A percentile compares a stretch with the other conserved stretches of the same genome.
Conservation (phyloP, 306 rosid genomes). For the Mimosa bimucronata region DNA sequence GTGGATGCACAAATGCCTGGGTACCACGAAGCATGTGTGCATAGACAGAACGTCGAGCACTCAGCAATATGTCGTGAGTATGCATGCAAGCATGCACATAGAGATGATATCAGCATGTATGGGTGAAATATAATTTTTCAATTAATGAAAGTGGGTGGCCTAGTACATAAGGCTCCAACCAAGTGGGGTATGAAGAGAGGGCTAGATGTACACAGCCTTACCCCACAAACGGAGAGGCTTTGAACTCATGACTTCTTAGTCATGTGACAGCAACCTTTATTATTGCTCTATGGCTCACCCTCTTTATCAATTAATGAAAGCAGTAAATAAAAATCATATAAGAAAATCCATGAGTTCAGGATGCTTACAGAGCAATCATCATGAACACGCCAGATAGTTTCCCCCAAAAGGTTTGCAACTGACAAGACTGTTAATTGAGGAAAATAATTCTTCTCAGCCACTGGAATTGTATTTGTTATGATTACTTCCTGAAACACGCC, state of each 20-base stretch:
- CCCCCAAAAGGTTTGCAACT: slow-evolving; percentile 96
- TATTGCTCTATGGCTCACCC: too few species aligned
- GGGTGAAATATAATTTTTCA: slow-evolving; percentile 5
- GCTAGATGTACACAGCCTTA: too few species aligned
- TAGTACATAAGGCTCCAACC: too few species aligned
- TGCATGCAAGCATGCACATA: not conserved
- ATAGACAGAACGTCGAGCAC: not conserved
- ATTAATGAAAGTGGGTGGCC: not conserved
- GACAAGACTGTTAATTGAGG: slow-evolving; percentile 92
- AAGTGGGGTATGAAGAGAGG: too few species aligned
- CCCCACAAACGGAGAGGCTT: too few species aligned
- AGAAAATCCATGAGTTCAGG: slow-evolving; percentile 35
- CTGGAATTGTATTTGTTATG: slow-evolving; percentile 88
- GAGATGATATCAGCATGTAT: not conserved
- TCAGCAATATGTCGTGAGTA: not conserved
- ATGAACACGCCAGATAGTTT: slow-evolving; percentile 99
- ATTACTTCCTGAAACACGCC: slow-evolving; percentile 97
- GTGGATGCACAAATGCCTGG: not conserved
- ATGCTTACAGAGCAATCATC: slow-evolving; percentile 99
- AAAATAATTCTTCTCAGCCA: slow-evolving; percentile 78
- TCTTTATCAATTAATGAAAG: not conserved
- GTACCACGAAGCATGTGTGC: not conserved
- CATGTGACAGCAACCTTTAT: too few species aligned
- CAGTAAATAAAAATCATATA: not conserved
- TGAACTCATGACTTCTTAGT: too few species aligned